These are phyloP conservation scores for Claviceps sp. DNA, from an alignment of 2,329 filamentous ascomycete genomes.

Conservation along the genomic window DNA sequence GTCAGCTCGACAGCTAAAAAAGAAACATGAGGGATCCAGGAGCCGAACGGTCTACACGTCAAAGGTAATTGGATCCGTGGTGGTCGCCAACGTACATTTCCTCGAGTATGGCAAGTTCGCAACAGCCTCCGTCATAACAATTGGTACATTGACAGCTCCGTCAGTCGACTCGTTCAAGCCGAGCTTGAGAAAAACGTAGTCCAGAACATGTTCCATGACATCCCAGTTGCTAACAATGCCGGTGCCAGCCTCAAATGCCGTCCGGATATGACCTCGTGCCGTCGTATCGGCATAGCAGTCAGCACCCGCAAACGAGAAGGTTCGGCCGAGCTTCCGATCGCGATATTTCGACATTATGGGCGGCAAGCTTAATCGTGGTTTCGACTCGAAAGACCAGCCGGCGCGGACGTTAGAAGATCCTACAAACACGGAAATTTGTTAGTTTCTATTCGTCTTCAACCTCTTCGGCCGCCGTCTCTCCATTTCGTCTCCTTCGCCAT, in stretches of 20 bases:
- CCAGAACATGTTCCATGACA: slow-evolving; percentile 84
- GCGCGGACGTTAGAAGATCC: slow-evolving; percentile 82
- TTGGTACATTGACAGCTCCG: slow-evolving; percentile 66
- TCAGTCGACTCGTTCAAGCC: slow-evolving; percentile 60
- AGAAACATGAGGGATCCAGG: neutral
- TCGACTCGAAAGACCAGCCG: slow-evolving; percentile 85
- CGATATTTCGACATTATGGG: slow-evolving; percentile 92
- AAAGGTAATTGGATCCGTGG: neutral
- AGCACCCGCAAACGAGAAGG: slow-evolving; percentile 80
- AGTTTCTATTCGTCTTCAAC: neutral
- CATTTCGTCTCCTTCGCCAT: neutral
- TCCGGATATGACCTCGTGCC: slow-evolving; percentile 76
- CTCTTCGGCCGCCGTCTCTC: neutral
- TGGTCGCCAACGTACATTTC: slow-evolving; percentile 49
- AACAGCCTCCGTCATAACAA: slow-evolving; percentile 92
- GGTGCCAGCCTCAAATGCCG: slow-evolving; percentile 79
- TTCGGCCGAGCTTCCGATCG: slow-evolving; percentile 84
- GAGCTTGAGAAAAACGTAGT: slow-evolving; percentile 90
- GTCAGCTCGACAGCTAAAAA: slow-evolving; percentile 9
- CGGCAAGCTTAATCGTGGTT: slow-evolving; percentile 67
- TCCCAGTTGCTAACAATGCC: slow-evolving; percentile 97
- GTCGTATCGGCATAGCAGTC: slow-evolving; percentile 94
- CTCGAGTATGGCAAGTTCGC: slow-evolving; percentile 82
- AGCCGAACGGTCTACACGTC: neutral
- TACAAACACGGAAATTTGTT: slow-evolving; percentile 21